Evolutionary conservation across 371 early-diverging fungal species (phyloP), one percentile per base, ranked within the genome.

Genomic region (Syncephalastrum monosporum): DNA sequence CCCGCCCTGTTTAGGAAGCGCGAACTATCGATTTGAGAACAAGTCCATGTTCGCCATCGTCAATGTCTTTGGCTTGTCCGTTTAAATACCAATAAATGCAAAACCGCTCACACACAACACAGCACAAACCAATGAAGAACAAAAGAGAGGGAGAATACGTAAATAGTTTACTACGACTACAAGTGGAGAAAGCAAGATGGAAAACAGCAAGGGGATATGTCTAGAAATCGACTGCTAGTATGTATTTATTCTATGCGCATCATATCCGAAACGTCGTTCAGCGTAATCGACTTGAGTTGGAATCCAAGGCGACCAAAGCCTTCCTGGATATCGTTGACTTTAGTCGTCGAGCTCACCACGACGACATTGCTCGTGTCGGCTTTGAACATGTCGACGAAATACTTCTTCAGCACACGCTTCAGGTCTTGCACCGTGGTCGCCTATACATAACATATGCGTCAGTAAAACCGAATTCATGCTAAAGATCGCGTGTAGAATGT

Each of bases 41-140:
- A 86, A 86, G 61, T 81, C 85, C n/a, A 79, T 86, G 82, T 85
- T 85, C 58, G 79, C 79, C 33, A 82, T 88, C 55, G 80, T 84
- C 38, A 85, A 81, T 53, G 87, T 82, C 15, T 87, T 78, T 72
- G 87, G 82, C 15, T 61, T 87, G 45, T 75, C 82, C 42, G 69
- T 81, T 33, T 33, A 10, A 33, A 2, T 6, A 33, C 7, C 7
- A 33, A 33, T 33, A 33, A 33, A 33, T 33, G 38, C 1, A 10
- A 33, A 33, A 33, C 2, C 29, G 29, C 6, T 4, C 4, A 29
- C 1, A 29, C 7, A 21, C 21, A 21, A 29, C 7, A 29, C 3
- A 51, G 3, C 19, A 27, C 16, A 33, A 29, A 52, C 12, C 17
- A 3, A 56, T 13, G 7, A 49, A 56, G 6, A 56, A 27, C 12